Evolutionary conservation across 2,329 filamentous ascomycete species (phyloP).

Genomic region (Ilyonectria mors-panacis): DNA sequence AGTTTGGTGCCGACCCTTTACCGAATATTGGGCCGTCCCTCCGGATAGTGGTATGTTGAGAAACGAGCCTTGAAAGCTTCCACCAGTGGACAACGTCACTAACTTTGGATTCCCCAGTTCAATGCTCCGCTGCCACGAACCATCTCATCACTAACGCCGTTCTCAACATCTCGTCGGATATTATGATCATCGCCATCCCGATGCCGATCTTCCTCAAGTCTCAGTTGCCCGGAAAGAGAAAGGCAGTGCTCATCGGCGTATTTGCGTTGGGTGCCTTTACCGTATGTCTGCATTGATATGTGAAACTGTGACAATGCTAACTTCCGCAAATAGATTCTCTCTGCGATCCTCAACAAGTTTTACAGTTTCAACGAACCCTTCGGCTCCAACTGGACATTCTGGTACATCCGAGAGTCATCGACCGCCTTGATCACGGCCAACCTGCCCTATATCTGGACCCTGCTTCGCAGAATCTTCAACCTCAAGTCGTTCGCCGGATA

Average conservation of each 20-base stretch:
- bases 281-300: conserved; percentile 48
- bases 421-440: conserved; percentile 61
- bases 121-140: conserved; percentile 70
- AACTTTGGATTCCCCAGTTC: conserved; percentile 53
- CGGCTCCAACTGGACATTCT: conserved; percentile 57
- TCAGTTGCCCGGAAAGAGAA: conserved; percentile 65
- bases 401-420: conserved; percentile 61
- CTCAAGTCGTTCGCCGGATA: conserved; percentile 53
- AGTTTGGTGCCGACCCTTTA: conserved; percentile 71
- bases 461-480: conserved; percentile 55
- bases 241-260: conserved; percentile 64
- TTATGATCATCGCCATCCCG: conserved; percentile 72
- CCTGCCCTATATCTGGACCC: conserved; percentile 59
- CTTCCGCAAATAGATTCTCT: conserved; percentile 58
- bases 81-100: conserved; percentile 18
- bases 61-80: too few relatives aligned
- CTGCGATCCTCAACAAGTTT: conserved; percentile 62
- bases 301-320: conserved; percentile 15
- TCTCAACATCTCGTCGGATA: conserved; percentile 73
- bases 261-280: conserved; percentile 64
- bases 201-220: conserved; percentile 68
- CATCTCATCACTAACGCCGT: conserved; percentile 72
- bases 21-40: conserved; percentile 71
- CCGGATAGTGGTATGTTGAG: conserved; percentile 60
- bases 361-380: conserved; percentile 59